A percentile compares a stretch with the other conserved stretches of the same genome.
Conservation (phyloP, 768 basidiomycete genomes). For the Pleurotus giganteus region DNA sequence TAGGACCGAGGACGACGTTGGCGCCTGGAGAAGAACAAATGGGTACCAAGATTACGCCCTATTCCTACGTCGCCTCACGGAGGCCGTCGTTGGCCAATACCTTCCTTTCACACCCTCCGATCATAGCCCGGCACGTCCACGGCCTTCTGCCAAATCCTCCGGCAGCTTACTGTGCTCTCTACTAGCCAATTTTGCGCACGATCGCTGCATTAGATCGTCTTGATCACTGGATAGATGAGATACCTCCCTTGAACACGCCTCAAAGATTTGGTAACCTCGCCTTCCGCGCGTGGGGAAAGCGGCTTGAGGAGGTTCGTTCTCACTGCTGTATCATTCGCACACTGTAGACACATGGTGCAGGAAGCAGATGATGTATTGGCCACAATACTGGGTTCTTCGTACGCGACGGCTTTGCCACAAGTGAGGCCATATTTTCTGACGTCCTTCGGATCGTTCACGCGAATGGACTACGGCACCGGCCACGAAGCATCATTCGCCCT, state of each 20-base stretch:
- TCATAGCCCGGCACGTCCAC: slow-evolving; percentile 32
- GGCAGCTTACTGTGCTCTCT: neutral
- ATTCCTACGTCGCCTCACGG: slow-evolving; percentile 75
- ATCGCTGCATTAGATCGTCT: slow-evolving; percentile 64
- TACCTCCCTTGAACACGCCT: slow-evolving; percentile 69
- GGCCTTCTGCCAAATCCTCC: neutral
- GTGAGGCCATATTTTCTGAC: slow-evolving; percentile 76
- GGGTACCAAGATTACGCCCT: slow-evolving; percentile 74
- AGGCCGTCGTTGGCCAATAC: slow-evolving; percentile 67
- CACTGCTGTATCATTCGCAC: neutral
- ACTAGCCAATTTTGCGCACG: slow-evolving; percentile 45
- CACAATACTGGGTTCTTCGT: slow-evolving; percentile 45
- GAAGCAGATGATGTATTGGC: slow-evolving; percentile 50
- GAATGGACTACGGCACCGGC: slow-evolving; percentile 96
- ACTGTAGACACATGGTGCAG: slow-evolving; percentile 29
- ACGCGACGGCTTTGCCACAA: slow-evolving; percentile 49
- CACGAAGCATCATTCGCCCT: slow-evolving; percentile 90
- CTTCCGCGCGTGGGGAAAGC: slow-evolving; percentile 80
- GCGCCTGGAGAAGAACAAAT: slow-evolving; percentile 64
- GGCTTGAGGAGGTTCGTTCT: slow-evolving; percentile 66
- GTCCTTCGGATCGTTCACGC: slow-evolving; percentile 86
- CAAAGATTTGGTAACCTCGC: slow-evolving; percentile 93
- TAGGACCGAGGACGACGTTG: slow-evolving; percentile 69
- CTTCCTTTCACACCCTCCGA: slow-evolving; percentile 40
- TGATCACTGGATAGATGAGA: slow-evolving; percentile 74